phyloP scores from a whole-genome alignment of 345 rosid species.

The Passiflora organensis region DNA sequence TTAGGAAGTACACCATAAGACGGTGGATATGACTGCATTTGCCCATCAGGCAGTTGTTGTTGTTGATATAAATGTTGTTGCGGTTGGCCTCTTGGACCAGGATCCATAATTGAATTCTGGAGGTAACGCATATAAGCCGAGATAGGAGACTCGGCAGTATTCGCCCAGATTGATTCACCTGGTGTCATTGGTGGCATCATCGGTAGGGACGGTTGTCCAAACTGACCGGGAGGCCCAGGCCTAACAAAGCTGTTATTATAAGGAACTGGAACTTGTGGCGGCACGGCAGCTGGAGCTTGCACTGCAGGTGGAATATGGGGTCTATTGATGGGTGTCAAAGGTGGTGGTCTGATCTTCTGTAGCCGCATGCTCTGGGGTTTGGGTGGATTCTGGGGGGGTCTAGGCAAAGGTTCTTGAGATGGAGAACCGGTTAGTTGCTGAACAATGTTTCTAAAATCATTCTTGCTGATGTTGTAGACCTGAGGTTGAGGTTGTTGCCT shows the following conservation, averaged over 20 bases:
- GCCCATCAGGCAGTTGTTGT: conserved; percentile 23
- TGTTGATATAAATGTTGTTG: conserved; percentile 21
- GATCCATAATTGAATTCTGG: conserved; percentile 47
- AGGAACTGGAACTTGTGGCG: conserved; percentile 17
- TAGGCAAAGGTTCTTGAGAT: conserved; percentile 56
- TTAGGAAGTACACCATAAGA: conserved; percentile 45
- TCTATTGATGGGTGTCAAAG: conserved; percentile 57
- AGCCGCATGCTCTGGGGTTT: conserved; percentile 72
- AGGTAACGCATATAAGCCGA: conserved; percentile 85
- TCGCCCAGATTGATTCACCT: conserved; percentile 45
- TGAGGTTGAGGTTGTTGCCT: conserved; percentile 83
- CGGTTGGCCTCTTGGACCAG: conserved; percentile 40
- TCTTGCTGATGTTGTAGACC: conserved; percentile 93
- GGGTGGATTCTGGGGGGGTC: conserved; percentile 65
- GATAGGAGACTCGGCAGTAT: conserved; percentile 70
- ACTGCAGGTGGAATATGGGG: conserved; percentile 42
- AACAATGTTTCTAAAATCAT: conserved; percentile 75
- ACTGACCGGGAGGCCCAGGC: conserved; percentile 25
- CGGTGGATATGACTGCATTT: conserved; percentile 34
- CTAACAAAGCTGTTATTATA: conserved; percentile 12
- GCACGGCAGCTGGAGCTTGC: conserved; percentile 26
- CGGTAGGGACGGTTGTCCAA: conserved; percentile 36
- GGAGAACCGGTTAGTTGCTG: conserved; percentile 87
- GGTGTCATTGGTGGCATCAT: conserved; percentile 33
- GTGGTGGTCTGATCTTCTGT: conserved; percentile 85